These are phyloP conservation scores for Pleurostoma richardsiae DNA, from an alignment of 2,329 filamentous ascomycete genomes.

Conservation along the genomic window DNA sequence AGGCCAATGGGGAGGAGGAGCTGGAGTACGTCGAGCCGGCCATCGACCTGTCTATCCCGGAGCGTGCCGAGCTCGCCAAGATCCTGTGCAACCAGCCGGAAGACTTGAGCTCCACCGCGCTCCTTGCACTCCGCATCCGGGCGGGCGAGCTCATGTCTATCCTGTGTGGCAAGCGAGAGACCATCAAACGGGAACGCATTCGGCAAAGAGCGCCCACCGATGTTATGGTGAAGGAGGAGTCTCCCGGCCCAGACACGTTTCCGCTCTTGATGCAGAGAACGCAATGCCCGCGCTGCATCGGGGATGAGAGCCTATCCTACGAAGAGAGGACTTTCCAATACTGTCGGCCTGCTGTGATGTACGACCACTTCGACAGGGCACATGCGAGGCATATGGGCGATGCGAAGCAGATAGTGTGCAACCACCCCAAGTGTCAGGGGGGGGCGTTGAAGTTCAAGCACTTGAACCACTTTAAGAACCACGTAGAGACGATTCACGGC, in stretches of 20 bases:
- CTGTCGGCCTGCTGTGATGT: no score
- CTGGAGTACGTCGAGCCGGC: slow-evolving; percentile 8
- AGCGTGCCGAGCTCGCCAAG: slow-evolving; percentile 10
- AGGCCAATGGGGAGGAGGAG: slow-evolving; percentile 13
- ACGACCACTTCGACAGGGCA: no score
- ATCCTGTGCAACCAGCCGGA: slow-evolving; percentile 9
- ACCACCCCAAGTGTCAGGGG: no score
- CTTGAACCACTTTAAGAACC: no score
- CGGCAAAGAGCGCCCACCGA: slow-evolving; percentile 1
- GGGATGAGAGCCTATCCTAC: no score
- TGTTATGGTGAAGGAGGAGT: slow-evolving; percentile 4
- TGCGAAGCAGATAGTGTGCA: no score
- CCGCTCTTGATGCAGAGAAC: slow-evolving; percentile 8
- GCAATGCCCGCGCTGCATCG: no score
- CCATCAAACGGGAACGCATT: slow-evolving; percentile 5
- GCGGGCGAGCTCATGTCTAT: slow-evolving; percentile 6
- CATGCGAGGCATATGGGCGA: no score
- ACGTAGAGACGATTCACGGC: no score
- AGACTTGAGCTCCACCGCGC: slow-evolving; percentile 4
- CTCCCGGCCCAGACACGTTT: slow-evolving; percentile 7
- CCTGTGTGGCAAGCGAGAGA: slow-evolving; percentile 8
- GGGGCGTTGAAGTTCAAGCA: no score
- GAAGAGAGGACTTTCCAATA: no score
- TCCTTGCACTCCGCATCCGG: slow-evolving; percentile 6
- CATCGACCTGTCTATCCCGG: slow-evolving; percentile 10